Conservation (phyloP, 306 rosid species). For the Hippophae rhamnoides region DNA sequence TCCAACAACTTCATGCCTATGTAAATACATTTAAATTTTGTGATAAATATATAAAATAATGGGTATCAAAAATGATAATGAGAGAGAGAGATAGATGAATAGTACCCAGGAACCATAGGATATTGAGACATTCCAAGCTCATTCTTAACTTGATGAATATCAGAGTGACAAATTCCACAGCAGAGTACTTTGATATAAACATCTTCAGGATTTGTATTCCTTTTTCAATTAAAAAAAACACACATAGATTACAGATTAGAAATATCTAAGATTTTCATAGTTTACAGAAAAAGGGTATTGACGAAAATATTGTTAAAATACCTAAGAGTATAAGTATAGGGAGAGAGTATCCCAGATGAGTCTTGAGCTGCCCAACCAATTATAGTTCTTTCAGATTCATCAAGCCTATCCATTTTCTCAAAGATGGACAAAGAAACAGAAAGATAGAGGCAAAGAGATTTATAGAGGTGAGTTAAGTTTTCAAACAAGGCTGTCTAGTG, state of each 20-base stretch:
- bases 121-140: slow-evolving; percentile 82
- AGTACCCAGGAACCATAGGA: slow-evolving; percentile 86
- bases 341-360: slow-evolving; percentile 90
- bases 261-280: not conserved
- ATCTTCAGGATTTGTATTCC: slow-evolving; percentile 74
- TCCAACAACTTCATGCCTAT: slow-evolving; percentile 75
- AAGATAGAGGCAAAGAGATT: not conserved
- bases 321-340: slow-evolving; percentile 66
- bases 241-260: not conserved
- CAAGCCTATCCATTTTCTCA: slow-evolving; percentile 42
- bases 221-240: slow-evolving; percentile 18
- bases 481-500: too few relatives aligned
- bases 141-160: slow-evolving; percentile 66
- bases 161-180: slow-evolving; percentile 88
- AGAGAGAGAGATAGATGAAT: not conserved
- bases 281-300: too few relatives aligned
- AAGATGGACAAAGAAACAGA: not conserved
- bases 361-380: slow-evolving; percentile 82
- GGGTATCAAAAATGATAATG: not conserved
- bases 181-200: slow-evolving; percentile 58
- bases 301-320: not conserved
- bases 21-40: not conserved
- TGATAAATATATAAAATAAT: not conserved
- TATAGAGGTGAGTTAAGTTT: not conserved
- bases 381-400: slow-evolving; percentile 48